Base-by-base conservation (phyloP, 2,329 filamentous ascomycete species). In the Mollisia scopiformis region DNA sequence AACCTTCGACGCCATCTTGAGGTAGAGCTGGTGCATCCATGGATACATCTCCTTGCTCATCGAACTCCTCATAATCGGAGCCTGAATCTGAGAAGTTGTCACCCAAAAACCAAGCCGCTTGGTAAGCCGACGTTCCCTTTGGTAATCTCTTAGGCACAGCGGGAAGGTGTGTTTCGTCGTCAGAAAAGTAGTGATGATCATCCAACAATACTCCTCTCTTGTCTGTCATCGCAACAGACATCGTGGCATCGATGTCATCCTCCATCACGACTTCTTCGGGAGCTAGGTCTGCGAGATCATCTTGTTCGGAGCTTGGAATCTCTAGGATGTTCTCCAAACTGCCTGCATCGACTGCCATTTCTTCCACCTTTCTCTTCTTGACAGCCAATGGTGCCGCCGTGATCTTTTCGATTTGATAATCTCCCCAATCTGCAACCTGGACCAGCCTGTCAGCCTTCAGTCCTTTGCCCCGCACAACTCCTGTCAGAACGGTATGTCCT, bases 151-250 rank as follows among this genome's bases (percentile, higher is more conserved):
- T 95, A 6, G 91, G 91, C 31, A 79, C 77, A 35, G 82, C 77
- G 19, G 86, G 79, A 19, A 83, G 79, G 56, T 87, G 81, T 43
- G 84, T 81, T 56, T 95, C 89, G 50, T 95, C 92, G 46, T 98
- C 94, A 0, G 93, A 93, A 73, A 98, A 99, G 76, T 99, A 99
- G 74, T 98, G 94, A 75, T 99, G 94, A 67, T 98, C 94, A 68
- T 99, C 95, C 10, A 99, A 82, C 41, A 99, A 79, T 1, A 99
- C 95, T 66, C 94, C 95, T 77, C 94, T 96, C 72, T 88, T 88
- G 46, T 83, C 80, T 1, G 80, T 78, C 3, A 75, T 73, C 52
- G 75, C 75, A 23, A 82, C 78, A 3, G 80, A 81, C 70, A 84
- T 67, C 62, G 80, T 73, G 69, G 82, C 59, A 78, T 78, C 72